These are phyloP conservation scores for Leucocoprinus sp. DNA, from an alignment of 768 basidiomycete genomes.

Conservation along the genomic window DNA sequence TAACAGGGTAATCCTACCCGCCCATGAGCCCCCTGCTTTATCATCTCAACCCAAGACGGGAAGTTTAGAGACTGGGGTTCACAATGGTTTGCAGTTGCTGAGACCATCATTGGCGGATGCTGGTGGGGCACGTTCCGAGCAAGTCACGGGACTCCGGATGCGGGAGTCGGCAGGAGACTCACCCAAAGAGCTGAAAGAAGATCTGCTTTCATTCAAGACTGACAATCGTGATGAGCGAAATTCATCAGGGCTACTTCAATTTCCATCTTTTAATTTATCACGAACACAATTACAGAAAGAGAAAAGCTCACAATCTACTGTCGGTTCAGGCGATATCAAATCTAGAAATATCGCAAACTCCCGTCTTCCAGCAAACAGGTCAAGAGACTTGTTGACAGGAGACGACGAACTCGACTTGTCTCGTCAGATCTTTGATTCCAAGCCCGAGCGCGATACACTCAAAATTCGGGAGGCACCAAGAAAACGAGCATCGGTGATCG, in stretches of 20 bases:
- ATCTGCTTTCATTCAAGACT: background rate
- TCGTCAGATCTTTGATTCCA: constrained; percentile 12
- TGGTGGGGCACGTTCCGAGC: constrained; percentile 46
- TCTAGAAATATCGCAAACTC: background rate
- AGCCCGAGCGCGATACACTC: constrained; percentile 33
- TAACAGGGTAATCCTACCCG: background rate
- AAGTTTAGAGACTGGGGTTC: constrained; percentile 12
- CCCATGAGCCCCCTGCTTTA: background rate
- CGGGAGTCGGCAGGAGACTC: constrained; percentile 26
- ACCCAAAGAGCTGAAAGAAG: constrained; percentile 8
- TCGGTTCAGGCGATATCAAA: background rate
- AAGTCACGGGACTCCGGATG: constrained; percentile 47
- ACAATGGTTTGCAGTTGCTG: constrained; percentile 10
- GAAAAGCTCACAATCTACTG: background rate
- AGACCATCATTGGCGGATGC: constrained; percentile 18
- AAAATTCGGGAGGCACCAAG: constrained; percentile 57
- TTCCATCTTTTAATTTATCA: background rate
- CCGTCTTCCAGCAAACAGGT: constrained; percentile 21
- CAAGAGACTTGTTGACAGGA: constrained; percentile 71
- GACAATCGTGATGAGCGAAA: background rate
- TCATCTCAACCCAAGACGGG: constrained; percentile 8
- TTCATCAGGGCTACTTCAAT: background rate
- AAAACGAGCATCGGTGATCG: constrained; percentile 63
- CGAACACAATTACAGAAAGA: background rate
- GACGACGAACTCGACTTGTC: constrained; percentile 33